Evolutionary conservation across 768 basidiomycete species (phyloP).

Genomic region (Lactarius vividus): DNA sequence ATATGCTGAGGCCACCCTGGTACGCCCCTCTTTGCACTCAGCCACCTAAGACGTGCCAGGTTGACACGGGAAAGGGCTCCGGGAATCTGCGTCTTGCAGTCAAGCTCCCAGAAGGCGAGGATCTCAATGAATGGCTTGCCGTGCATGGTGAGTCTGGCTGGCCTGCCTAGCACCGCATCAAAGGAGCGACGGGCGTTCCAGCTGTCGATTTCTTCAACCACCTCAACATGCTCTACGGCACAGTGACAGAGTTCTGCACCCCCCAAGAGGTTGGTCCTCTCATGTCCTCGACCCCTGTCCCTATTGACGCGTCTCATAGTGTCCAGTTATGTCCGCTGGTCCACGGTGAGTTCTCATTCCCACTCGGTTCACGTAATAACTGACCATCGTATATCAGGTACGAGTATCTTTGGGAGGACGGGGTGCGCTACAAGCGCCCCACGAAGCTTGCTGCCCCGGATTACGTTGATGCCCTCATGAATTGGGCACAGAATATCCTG

Average conservation of each 20-base stretch:
- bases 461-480: slow-evolving; percentile 98
- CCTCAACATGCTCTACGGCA: slow-evolving; percentile 98
- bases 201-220: slow-evolving; percentile 99
- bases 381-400: slow-evolving; percentile 49
- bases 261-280: slow-evolving; percentile 68
- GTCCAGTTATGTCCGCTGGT: slow-evolving; percentile 96
- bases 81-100: slow-evolving; percentile 94
- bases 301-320: slow-evolving; percentile 43
- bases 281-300: neutral
- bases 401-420: slow-evolving; percentile 95
- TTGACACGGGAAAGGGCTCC: slow-evolving; percentile 61
- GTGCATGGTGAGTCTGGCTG: slow-evolving; percentile 71
- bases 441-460: slow-evolving; percentile 95
- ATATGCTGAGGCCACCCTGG: slow-evolving; percentile 94
- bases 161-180: neutral
- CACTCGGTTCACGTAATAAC: neutral
- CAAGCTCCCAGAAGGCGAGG: slow-evolving; percentile 93
- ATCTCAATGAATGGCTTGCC: slow-evolving; percentile 98
- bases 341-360: slow-evolving; percentile 59
- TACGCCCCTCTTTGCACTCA: slow-evolving; percentile 35
- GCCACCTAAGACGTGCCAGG: neutral
- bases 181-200: slow-evolving; percentile 34
- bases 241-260: slow-evolving; percentile 97
- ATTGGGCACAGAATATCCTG: slow-evolving; percentile 90
- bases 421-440: slow-evolving; percentile 79